A percentile compares a stretch with the other conserved stretches of the same genome.
phyloP scores from a whole-genome alignment of 345 rosid species.

The Corchorus capsularis region DNA sequence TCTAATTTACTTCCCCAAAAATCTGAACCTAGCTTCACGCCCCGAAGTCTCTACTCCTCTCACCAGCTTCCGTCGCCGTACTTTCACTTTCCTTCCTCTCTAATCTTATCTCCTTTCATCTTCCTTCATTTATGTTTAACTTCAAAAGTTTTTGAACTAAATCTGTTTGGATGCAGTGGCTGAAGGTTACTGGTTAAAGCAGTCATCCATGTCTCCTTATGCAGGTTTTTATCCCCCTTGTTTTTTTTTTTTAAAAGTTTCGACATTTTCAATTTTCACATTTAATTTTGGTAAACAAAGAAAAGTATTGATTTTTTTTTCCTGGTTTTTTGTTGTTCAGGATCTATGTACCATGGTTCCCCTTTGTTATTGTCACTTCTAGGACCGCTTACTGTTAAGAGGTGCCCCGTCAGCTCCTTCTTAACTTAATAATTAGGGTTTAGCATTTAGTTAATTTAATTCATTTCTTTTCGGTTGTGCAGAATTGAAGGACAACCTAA shows the following conservation, averaged over 20 bases:
- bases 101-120: not conserved
- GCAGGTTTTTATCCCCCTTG: constrained; percentile 47
- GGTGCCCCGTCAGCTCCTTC: constrained; percentile 37
- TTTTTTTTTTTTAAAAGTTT: not conserved
- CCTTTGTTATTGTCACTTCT: constrained; percentile 77
- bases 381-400: constrained; percentile 76
- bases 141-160: not conserved
- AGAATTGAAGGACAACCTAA: constrained; percentile 80
- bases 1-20: too few species aligned
- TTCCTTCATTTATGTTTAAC: not conserved
- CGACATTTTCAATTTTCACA: not conserved
- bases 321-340: constrained; percentile 37
- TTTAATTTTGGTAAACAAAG: not conserved
- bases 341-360: constrained; percentile 98
- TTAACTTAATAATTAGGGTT: not conserved
- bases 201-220: constrained; percentile 84
- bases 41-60: constrained; percentile 97
- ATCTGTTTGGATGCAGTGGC: constrained; percentile 53
- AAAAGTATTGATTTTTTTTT: not conserved
- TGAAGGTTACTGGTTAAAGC: constrained; percentile 98
- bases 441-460: constrained; percentile 5
- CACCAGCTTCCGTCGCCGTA: constrained; percentile 96
- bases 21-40: constrained; percentile 48
- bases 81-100: constrained; percentile 20
- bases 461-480: constrained; percentile 27